These are phyloP conservation scores for Cyberlindnera samutprakarnensis DNA, from an alignment of 805 yeast species.

Conservation along the genomic window DNA sequence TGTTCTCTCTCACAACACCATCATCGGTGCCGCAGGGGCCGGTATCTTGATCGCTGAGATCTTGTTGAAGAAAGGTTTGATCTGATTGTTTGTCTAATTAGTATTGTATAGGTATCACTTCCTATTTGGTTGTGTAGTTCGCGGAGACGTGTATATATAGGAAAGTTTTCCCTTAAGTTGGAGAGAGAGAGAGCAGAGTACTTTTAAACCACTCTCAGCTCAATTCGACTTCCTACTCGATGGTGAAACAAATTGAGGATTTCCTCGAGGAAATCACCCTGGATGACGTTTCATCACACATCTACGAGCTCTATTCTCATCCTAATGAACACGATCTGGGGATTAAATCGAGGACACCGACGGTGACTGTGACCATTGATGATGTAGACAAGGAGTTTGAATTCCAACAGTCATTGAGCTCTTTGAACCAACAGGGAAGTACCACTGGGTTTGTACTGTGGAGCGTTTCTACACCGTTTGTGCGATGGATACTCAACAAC, in stretches of 20 bases:
- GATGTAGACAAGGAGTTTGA: slow-evolving; percentile 16
- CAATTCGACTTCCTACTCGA: no score
- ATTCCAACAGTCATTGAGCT: slow-evolving; percentile 27
- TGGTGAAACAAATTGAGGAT: no score
- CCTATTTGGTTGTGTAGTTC: no score
- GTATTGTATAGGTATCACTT: no score
- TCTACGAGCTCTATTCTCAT: slow-evolving; percentile 14
- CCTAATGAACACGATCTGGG: slow-evolving; percentile 18
- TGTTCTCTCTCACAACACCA: slow-evolving; percentile 93
- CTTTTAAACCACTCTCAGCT: no score
- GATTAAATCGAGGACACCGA: slow-evolving; percentile 15
- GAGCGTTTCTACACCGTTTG: slow-evolving; percentile 41
- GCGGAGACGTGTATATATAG: no score
- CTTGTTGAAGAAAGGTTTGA: slow-evolving; percentile 64
- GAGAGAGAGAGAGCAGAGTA: no score
- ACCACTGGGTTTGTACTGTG: slow-evolving; percentile 64
- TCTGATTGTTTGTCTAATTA: slow-evolving; percentile 42
- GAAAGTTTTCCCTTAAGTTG: no score
- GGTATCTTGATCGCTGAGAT: slow-evolving; percentile 95
- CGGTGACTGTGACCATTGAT: slow-evolving; percentile 17
- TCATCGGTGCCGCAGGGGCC: slow-evolving; percentile 98
- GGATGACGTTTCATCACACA: slow-evolving; percentile 12
- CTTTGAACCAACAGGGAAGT: slow-evolving; percentile 24
- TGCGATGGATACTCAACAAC: slow-evolving; percentile 41
- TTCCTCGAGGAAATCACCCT: slow-evolving; percentile 9